Percentiles rank a stretch among this genome's conserved stretches.
Conservation (phyloP, 2,329 filamentous ascomycete species). For the Apiospora rasikravindrae region DNA sequence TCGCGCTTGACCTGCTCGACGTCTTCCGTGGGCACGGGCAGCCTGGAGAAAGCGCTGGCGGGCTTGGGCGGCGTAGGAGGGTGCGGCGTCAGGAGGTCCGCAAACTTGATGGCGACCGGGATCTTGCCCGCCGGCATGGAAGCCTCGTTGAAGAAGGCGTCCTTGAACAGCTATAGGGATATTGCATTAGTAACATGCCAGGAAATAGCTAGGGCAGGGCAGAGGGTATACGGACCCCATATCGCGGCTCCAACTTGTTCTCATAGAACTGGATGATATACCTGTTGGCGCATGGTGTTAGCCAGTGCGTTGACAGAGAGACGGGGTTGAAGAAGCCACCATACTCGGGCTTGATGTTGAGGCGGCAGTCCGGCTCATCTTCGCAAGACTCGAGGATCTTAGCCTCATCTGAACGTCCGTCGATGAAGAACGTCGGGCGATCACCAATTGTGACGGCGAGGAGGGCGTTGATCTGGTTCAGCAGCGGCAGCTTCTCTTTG, state of each 20-base stretch:
- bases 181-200: not conserved
- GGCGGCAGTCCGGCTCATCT: conserved; percentile 30
- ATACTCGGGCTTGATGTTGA: conserved; percentile 32
- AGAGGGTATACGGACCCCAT: conserved; percentile 27
- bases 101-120: conserved; percentile 33
- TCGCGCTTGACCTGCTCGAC: conserved; percentile 36
- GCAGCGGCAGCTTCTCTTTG: conserved; percentile 30
- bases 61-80: conserved; percentile 27
- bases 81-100: conserved; percentile 27
- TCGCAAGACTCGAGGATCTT: conserved; percentile 27
- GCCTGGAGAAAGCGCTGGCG: conserved; percentile 38
- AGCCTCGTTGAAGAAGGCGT: conserved; percentile 31
- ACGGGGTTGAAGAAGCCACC: not conserved
- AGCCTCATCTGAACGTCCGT: conserved; percentile 30
- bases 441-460: conserved; percentile 29
- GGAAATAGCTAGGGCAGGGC: conserved; percentile 23
- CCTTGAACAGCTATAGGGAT: conserved; percentile 32
- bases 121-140: conserved; percentile 32
- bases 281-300: not conserved
- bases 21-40: conserved; percentile 41
- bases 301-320: not conserved
- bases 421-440: conserved; percentile 32
- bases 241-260: conserved; percentile 35
- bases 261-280: conserved; percentile 34
- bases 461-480: conserved; percentile 31